A percentile compares a stretch with the other conserved stretches of the same genome.
These are phyloP conservation scores for Thermomucor indicae-seudaticae DNA, from an alignment of 371 early-diverging fungal genomes.

Conservation along the genomic window DNA sequence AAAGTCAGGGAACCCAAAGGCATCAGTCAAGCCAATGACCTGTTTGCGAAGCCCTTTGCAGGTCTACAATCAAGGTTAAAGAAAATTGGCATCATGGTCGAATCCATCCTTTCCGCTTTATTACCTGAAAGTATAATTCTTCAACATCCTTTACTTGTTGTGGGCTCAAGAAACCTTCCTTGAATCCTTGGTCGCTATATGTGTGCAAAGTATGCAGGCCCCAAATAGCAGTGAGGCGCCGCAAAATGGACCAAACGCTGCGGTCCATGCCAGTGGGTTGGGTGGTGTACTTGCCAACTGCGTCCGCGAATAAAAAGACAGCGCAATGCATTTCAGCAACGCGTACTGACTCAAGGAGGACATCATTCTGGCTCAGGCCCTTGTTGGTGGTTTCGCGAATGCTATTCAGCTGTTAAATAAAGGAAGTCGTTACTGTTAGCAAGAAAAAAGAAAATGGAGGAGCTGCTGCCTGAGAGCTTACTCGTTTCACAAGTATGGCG, in stretches of 20 bases:
- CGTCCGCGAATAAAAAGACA: conserved; percentile 21
- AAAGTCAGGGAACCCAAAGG: conserved; percentile 62
- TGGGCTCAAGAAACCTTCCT: conserved; percentile 47
- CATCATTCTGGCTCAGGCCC: conserved; percentile 15
- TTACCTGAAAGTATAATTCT: conserved; percentile 35
- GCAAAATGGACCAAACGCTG: conserved; percentile 22
- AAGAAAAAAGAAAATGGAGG: neutral
- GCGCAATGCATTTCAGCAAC: conserved; percentile 38
- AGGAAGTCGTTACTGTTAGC: neutral
- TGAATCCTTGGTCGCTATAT: conserved; percentile 47
- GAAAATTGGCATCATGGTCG: neutral
- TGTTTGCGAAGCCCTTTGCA: conserved; percentile 55
- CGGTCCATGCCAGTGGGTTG: conserved; percentile 15
- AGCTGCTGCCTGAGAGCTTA: conserved; percentile 6
- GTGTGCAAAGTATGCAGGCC: conserved; percentile 36
- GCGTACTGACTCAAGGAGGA: conserved; percentile 31
- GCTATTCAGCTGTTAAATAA: conserved; percentile 16
- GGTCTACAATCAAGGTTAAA: neutral
- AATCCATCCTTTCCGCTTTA: too few relatives aligned
- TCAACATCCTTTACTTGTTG: conserved; percentile 44
- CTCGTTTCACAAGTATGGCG: conserved; percentile 32
- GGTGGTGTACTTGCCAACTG: conserved; percentile 27
- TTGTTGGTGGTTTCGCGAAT: conserved; percentile 17
- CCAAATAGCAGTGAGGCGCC: conserved; percentile 30
- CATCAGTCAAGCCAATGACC: conserved; percentile 60